Percentiles rank a stretch among this genome's conserved stretches.
Conservation (phyloP, 75 land plant species). For the Isoetes taiwanensis region DNA sequence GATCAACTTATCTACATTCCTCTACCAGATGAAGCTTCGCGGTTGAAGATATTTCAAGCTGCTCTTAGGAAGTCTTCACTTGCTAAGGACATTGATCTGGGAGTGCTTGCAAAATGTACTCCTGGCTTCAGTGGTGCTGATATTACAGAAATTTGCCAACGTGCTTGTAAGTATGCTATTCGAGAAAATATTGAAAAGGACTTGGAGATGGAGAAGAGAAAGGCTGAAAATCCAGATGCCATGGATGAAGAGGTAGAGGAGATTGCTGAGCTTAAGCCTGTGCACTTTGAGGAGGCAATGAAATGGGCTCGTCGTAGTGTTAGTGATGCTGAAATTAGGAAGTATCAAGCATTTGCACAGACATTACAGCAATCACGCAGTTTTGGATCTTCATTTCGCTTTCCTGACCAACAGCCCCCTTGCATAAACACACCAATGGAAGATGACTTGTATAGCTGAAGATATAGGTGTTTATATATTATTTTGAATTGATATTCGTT, state of each 20-base stretch:
- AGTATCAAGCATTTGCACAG: slow-evolving; percentile 19
- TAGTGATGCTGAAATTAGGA: slow-evolving; percentile 16
- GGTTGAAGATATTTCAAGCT: slow-evolving; percentile 6
- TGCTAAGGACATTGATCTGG: slow-evolving; percentile 1
- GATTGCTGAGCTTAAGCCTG: slow-evolving; percentile 12
- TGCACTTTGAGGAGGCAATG: slow-evolving; percentile 19
- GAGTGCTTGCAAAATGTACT: neutral
- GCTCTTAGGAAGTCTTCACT: slow-evolving; percentile 1
- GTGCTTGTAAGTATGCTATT: slow-evolving; percentile 5
- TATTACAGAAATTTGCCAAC: slow-evolving; percentile 5
- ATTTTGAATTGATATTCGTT: too few species aligned
- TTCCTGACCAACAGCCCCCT: slow-evolving; percentile 11
- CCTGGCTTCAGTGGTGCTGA: slow-evolving; percentile 4
- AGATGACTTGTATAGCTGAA: too few species aligned
- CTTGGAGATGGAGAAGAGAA: neutral
- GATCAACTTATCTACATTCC: slow-evolving; percentile 8
- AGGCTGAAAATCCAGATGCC: neutral
- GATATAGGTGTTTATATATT: too few species aligned
- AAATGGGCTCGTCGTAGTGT: slow-evolving; percentile 16
- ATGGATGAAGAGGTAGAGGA: slow-evolving; percentile 13
- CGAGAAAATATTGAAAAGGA: slow-evolving; percentile 2
- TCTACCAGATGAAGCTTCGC: neutral
- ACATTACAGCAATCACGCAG: slow-evolving; percentile 17
- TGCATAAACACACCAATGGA: too few species aligned
- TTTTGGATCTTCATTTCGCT: slow-evolving; percentile 15